Evolutionary conservation across 257 asterid genomes (phyloP), one percentile per base, ranked within the genome.

Genomic region (Nicotiana sylvestris): DNA sequence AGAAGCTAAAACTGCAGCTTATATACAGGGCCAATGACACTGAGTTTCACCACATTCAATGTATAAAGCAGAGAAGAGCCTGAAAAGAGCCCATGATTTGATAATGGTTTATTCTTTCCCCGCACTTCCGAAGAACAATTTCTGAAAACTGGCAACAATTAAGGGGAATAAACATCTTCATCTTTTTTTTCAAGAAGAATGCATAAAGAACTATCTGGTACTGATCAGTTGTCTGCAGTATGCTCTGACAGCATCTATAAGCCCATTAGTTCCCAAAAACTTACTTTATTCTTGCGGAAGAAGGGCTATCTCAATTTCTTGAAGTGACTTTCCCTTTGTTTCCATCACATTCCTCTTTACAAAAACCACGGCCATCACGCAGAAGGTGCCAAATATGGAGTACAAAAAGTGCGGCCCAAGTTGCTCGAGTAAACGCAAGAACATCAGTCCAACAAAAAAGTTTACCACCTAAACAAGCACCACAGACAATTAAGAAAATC

Each of bases 271-370:
- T 46, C 49, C 35, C 21, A 70, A 21, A 57, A 18, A 37, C 82
- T 27, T 25, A 58, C 60, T 61, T 11, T 86, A 85, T 25, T 88
- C 91, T 35, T 84, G 93, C 70, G 94, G 83, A 49, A 95, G 98
- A 61, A 95, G 97, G 49, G 99, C 97, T 27, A 92, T 90, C 94
- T 95, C 99, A 39, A 95, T 95, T 80, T 95, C 99, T 84, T 95
- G 99, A 81, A 95, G 97, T 2, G 99, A 89, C 83, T 91, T 95
- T 81, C 99, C 99, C 84, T 95, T 95, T 21, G 99, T 95, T 87
- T 95, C 99, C 86, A 93, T 82, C 78, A 95, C 97, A 43, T 92
- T 92, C 80, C 88, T 88, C 88, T 90, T 91, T 27, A 95, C 97
- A 81, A 93, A 93, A 37, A 85, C 91, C 80, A 91, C 95, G 1